Evolutionary conservation across 345 rosid genomes (phyloP), one percentile per base, ranked within the genome.

Genomic region (Abelmoschus esculentus): DNA sequence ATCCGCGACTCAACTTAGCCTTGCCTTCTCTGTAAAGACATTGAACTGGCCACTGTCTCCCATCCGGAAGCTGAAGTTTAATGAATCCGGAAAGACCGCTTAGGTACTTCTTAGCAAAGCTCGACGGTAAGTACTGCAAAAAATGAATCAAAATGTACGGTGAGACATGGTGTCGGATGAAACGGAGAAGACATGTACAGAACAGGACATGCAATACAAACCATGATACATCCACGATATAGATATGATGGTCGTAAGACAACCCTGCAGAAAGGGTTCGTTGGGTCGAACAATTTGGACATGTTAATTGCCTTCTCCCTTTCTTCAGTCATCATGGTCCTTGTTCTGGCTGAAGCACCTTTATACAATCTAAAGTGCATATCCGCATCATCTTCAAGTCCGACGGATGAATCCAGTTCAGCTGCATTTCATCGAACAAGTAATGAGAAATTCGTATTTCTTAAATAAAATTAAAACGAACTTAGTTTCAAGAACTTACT

Each of bases 1-100:
- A 90, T 49, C 97, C 97, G 78, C 86, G 90, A 74, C 95, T 88
- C 54, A 90, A 79, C 70, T 88, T 90, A 36, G 97, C 97, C 79
- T 87, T 81, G 56, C 95, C 97, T 32, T 88, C 97, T 85, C 76
- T 87, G 69, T 88, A 88, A 38, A 85, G 90, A 73, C 97, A 90
- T 32, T 95, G 85, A 15, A 90, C 97, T 4, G 97, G 85, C 97
- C 97, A 90, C 70, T 88, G 95, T 73, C 75, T 88, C 61, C 87
- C 90, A 46, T 89, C 87, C 11, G 90, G 74, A 14, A 83, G 81
- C 79, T 90, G 92, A 63, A 90, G 88, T 74, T 87, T 90, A 36
- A 90, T 90, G 77, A 85, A 90, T 34, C 95, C 97, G 0, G 89
- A 85, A 74, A 90, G 85, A 71, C 97, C 97, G 42, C 86, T 84